phyloP scores from a whole-genome alignment of 2,329 filamentous ascomycete species.

The Fusarium redolens region DNA sequence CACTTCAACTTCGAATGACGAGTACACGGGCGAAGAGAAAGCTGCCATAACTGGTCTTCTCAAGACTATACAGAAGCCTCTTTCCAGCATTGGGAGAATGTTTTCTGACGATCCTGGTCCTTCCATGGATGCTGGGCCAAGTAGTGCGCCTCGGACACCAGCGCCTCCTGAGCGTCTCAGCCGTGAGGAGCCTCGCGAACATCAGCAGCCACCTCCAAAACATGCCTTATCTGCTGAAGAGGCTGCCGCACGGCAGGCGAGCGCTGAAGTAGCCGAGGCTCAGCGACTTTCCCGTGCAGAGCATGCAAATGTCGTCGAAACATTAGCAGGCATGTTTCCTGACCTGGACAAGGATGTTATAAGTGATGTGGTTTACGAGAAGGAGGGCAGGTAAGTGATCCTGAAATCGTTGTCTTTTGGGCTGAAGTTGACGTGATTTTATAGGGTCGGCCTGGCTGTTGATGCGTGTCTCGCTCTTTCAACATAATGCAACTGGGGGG shows the following conservation, averaged over 20 bases:
- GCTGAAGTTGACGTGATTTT: conserved; percentile 3
- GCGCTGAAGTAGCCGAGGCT: conserved; percentile 88
- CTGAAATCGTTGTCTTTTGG: background rate
- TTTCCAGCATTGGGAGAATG: conserved; percentile 93
- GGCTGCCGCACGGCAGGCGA: conserved; percentile 89
- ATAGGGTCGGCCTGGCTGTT: conserved; percentile 83
- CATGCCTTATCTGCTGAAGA: conserved; percentile 79
- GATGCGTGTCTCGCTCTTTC: conserved; percentile 84
- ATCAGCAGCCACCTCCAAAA: conserved; percentile 51
- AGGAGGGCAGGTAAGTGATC: conserved; percentile 84
- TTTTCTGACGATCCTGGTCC: conserved; percentile 77
- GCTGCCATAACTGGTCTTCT: conserved; percentile 87
- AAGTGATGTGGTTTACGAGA: conserved; percentile 94
- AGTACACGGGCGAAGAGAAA: conserved; percentile 72
- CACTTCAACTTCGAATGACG: conserved; percentile 66
- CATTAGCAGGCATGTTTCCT: conserved; percentile 95
- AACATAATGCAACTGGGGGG: conserved; percentile 45
- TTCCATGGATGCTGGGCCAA: conserved; percentile 47
- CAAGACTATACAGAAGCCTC: conserved; percentile 88
- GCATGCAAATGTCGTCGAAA: conserved; percentile 92
- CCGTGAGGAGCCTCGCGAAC: conserved; percentile 46
- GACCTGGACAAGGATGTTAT: conserved; percentile 94
- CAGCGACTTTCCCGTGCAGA: conserved; percentile 84
- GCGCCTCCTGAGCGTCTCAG: conserved; percentile 50
- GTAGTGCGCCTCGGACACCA: conserved; percentile 52